A percentile compares a stretch with the other conserved stretches of the same genome.
phyloP scores from a whole-genome alignment of 768 basidiomycete species.

The Termitomyces sp. region DNA sequence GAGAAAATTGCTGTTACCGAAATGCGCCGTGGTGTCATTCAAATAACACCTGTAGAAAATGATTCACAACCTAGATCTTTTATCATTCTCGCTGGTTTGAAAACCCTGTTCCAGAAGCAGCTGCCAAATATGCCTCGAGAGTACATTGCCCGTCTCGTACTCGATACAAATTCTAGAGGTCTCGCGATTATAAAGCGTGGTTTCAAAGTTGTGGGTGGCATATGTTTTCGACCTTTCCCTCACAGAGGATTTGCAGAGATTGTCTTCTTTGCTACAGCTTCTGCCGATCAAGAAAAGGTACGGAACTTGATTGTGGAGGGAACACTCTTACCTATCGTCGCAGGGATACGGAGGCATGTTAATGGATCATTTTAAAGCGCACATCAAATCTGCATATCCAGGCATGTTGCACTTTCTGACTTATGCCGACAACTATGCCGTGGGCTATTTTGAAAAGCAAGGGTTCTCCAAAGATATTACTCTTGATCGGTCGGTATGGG shows the following conservation, averaged over 20 bases:
- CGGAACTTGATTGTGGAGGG: slow-evolving; percentile 6
- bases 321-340: neutral
- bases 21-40: slow-evolving; percentile 76
- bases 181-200: slow-evolving; percentile 95
- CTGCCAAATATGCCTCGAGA: slow-evolving; percentile 98
- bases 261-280: slow-evolving; percentile 96
- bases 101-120: slow-evolving; percentile 95
- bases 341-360: slow-evolving; percentile 97
- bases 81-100: slow-evolving; percentile 89
- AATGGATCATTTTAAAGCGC: slow-evolving; percentile 97
- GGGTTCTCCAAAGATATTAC: slow-evolving; percentile 98
- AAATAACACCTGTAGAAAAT: slow-evolving; percentile 80
- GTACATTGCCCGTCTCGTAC: slow-evolving; percentile 94
- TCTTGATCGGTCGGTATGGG: slow-evolving; percentile 88
- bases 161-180: slow-evolving; percentile 86
- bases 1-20: slow-evolving; percentile 82
- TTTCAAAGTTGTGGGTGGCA: slow-evolving; percentile 94
- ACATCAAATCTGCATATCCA: slow-evolving; percentile 78
- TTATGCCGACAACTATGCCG: slow-evolving; percentile 98
- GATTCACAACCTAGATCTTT: slow-evolving; percentile 70
- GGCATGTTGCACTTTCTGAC: slow-evolving; percentile 93
- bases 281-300: slow-evolving; percentile 96
- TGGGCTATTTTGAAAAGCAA: slow-evolving; percentile 99
- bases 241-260: slow-evolving; percentile 96
- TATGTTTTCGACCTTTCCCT: slow-evolving; percentile 94